Evolutionary conservation across 2,329 filamentous ascomycete genomes (phyloP), one percentile per base, ranked within the genome.

Genomic region (Colletotrichum cereale): DNA sequence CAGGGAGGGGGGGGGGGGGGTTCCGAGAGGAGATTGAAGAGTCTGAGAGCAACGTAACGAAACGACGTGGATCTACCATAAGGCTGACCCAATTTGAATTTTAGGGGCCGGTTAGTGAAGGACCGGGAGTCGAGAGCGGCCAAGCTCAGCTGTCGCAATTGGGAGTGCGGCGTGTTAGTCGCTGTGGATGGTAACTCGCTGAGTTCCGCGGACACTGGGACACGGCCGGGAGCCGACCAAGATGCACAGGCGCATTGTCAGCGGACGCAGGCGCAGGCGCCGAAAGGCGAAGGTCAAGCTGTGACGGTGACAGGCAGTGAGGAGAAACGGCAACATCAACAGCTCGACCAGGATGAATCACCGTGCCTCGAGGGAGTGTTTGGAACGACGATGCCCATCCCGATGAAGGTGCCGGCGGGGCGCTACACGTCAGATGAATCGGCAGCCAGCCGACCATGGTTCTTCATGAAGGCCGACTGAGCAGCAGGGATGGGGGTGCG

Each of bases 121-220:
- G 92, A 97, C 76, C 90, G 87, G 75, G 82, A 80, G 10, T 92
- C 89, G 2, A 91, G 91, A 73, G 82, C 88, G 73, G 88, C 90
- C 16, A 97, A 94, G 80, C 86, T 98, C 73, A 95, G 88, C 73
- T 95, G 93, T 80, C 90, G 93, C 66, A 99, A 98, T 80, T 98
- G 96, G 95, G 96, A 98, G 82, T 97, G 95, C 78, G 96, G 96
- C 44, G 93, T 99, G 1, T 76, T 98, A 31, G 79, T 98, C 50
- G 90, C 91, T 12, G 84, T 93, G 31, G 76, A 74, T 52, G 67
- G 77, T 63, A 73, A 72, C 42, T 52, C 56, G 50, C 62, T 61
- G 38, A 47, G 57, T 48, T 64, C 50, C 65, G 55, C 57, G 38
- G 76, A 75, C 36, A 52, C 71, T 53, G 21, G 64, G 42, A 52